phyloP scores from a whole-genome alignment of 2,329 filamentous ascomycete species.

The Stachybotrys chartarum region DNA sequence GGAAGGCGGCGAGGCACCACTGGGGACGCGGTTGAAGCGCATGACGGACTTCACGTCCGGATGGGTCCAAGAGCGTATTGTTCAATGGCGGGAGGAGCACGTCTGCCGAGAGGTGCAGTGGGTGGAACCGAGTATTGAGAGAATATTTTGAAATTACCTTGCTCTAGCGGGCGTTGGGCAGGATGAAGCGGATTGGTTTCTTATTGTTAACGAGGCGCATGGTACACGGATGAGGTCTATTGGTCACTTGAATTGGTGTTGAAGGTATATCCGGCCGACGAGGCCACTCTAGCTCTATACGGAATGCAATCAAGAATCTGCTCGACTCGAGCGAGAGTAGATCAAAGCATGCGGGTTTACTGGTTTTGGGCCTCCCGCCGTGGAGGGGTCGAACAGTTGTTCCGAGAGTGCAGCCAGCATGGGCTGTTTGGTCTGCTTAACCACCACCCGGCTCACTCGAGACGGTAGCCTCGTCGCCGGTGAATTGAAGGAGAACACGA shows the following conservation, averaged over 20 bases:
- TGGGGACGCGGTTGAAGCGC: constrained; percentile 9
- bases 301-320: too few species aligned
- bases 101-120: constrained; percentile 21
- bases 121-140: constrained; percentile 23
- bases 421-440: too few species aligned
- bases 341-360: too few species aligned
- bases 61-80: constrained; percentile 17
- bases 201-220: not conserved
- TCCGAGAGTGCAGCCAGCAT: too few species aligned
- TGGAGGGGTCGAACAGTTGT: too few species aligned
- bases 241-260: not conserved
- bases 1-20: constrained; percentile 14
- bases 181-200: not conserved
- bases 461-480: not conserved
- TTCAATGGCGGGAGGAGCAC: constrained; percentile 15
- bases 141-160: constrained; percentile 15
- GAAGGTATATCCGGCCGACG: not conserved
- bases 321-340: too few species aligned
- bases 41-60: constrained; percentile 23
- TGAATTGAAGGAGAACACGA: not conserved
- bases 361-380: too few species aligned
- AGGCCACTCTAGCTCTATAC: not conserved
- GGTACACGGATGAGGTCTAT: not conserved
- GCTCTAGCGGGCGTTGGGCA: not conserved
- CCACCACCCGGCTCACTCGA: not conserved